phyloP scores from a whole-genome alignment of 345 rosid species.

The Noccaea caerulescens region DNA sequence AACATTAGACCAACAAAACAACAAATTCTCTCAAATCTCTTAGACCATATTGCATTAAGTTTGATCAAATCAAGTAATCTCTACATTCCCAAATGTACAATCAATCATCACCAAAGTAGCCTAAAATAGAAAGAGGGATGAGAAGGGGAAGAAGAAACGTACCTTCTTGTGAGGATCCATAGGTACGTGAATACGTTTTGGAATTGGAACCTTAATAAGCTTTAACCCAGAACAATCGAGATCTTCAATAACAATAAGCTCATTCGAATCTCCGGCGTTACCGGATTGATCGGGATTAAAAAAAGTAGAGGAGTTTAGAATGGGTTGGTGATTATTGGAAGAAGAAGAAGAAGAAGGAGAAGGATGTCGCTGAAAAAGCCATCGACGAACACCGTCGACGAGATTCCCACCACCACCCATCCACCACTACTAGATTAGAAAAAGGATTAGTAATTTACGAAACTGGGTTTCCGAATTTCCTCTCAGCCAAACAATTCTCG shows the following conservation, averaged over 20 bases:
- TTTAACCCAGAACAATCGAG: constrained; percentile 58
- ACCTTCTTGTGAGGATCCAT: constrained; percentile 92
- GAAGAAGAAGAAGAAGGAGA: constrained; percentile 46
- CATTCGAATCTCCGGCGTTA: constrained; percentile 19
- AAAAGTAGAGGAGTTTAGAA: constrained; percentile 29
- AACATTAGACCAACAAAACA: constrained; percentile 1
- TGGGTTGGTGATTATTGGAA: constrained; percentile 35
- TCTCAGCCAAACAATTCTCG: constrained; percentile 39
- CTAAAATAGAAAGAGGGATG: background rate
- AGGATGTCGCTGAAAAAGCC: constrained; percentile 72
- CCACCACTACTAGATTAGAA: constrained; percentile 35
- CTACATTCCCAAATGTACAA: constrained; percentile 9
- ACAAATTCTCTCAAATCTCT: background rate
- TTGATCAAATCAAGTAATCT: background rate
- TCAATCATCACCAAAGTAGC: background rate
- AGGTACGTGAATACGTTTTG: constrained; percentile 54
- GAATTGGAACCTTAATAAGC: constrained; percentile 66
- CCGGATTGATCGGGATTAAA: constrained; percentile 13
- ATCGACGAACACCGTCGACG: constrained; percentile 89
- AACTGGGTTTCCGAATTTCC: constrained; percentile 41
- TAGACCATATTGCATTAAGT: background rate
- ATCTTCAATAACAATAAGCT: constrained; percentile 45
- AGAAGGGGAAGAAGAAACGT: constrained; percentile 14
- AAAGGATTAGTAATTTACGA: constrained; percentile 34
- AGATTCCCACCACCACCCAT: constrained; percentile 81